Base-by-base conservation (phyloP, 169 alveolate genomes). In the Cryptosporidium andersoni region DNA sequence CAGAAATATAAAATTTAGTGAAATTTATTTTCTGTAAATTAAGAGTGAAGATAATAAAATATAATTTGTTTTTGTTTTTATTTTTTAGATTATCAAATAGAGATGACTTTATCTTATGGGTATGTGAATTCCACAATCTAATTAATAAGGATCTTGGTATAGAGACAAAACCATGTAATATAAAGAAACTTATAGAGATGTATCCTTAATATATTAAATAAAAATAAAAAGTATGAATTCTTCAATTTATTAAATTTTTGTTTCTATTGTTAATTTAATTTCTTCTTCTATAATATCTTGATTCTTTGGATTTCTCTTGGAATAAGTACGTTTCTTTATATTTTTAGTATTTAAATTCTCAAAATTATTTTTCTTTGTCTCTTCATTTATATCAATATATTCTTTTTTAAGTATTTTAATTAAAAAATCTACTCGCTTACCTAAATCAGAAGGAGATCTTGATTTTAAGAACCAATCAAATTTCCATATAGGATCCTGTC, bases 341-440 rank as follows among this genome's bases (percentile, higher is more conserved):
- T 53, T 8, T 53, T 8, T 53, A 8, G 14, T 2, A 53, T 16
- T 9, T 1, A 37, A 9, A 53, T 4, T 9, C 34, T 53, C 63
- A 53, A 8, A 5, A 0, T 1, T 8, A 53, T 9, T 2, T 2
- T 34, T 65, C 6, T 37, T 48, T 12, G 16, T 11, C 36, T 3
- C 16, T 3, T 36, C 14, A 47, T 65, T 45, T 1, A 8, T 3
- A 8, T 8, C 55, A 45, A 42, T 14, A 47, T 25, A n/a, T 16
- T 36, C 65, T 14, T 37, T 92, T 16, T 89, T 90, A 65, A 92
- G 80, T 62, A 89, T 90, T 51, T 92, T 81, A 25, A 92, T 82
- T 62, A 93, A 62, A 65, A 90, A 90, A 63, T 93, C 96, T 1
- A 93, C 94, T 11, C 96, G 80, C 66, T 89, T 89, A 34, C 91